Conservation (phyloP, 345 rosid genomes). For the Cardamine resedifolia region DNA sequence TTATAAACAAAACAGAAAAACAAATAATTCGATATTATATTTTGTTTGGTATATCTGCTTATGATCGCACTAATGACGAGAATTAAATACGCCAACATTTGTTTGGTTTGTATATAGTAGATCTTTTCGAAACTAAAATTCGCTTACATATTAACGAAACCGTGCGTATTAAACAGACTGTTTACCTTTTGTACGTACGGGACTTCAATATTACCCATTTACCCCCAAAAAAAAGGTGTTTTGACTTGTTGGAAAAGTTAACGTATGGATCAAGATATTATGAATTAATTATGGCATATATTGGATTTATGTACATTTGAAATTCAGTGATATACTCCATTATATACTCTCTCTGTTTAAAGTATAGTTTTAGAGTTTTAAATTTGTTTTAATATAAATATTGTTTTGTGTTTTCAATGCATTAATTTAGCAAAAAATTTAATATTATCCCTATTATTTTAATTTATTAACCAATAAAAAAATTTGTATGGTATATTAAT, state of each 20-base stretch:
- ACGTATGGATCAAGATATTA: background rate
- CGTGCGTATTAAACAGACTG: background rate
- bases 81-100: conserved; percentile 26
- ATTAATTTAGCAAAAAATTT: background rate
- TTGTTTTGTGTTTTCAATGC: too few species aligned
- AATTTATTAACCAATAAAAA: too few species aligned
- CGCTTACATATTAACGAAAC: background rate
- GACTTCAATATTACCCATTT: background rate
- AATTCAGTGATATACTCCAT: background rate
- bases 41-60: conserved; percentile 24
- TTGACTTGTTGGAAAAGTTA: conserved; percentile 3
- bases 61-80: conserved; percentile 17
- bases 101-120: background rate
- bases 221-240: too few species aligned
- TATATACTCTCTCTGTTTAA: too few species aligned
- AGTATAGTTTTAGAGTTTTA: too few species aligned
- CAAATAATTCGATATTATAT: background rate
- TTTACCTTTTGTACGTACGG: background rate
- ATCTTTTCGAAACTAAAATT: background rate
- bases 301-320: background rate
- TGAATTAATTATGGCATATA: background rate
- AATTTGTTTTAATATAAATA: too few species aligned
- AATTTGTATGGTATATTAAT: too few species aligned
- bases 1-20: background rate
- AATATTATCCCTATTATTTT: too few species aligned